Evolutionary conservation across 176 grass and related monocot species (phyloP).

Genomic region (Bolboschoenus planiculmis): DNA sequence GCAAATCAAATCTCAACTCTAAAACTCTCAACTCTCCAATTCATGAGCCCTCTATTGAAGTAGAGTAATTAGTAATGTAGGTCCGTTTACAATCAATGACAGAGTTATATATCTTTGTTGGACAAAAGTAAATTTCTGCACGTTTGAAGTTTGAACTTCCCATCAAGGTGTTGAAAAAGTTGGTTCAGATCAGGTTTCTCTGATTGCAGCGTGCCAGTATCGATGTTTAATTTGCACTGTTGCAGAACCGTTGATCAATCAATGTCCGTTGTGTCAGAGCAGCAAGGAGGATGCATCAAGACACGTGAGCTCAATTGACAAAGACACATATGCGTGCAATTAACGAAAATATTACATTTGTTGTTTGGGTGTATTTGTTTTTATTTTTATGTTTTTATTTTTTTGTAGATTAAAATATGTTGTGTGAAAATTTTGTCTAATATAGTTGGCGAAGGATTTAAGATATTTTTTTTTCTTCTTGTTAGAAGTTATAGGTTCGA

Average conservation of each 20-base stretch:
- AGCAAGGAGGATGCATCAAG: not conserved
- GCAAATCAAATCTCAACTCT: not conserved
- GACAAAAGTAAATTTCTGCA: not conserved
- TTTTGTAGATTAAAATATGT: too few relatives aligned
- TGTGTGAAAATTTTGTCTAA: too few relatives aligned
- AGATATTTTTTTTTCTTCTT: too few relatives aligned
- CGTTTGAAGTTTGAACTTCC: not conserved
- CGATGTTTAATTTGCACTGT: not conserved
- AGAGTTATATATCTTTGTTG: not conserved
- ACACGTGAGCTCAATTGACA: not conserved
- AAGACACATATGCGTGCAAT: not conserved
- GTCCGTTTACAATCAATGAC: not conserved
- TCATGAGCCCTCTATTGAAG: not conserved
- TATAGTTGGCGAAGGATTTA: too few relatives aligned
- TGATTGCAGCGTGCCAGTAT: too few relatives aligned
- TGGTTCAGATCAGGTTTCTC: not conserved
- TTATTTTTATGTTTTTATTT: too few relatives aligned
- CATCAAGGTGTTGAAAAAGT: not conserved
- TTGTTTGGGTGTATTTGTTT: too few relatives aligned
- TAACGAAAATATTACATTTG: too few relatives aligned
- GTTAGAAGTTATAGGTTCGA: too few relatives aligned
- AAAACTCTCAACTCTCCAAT: not conserved
- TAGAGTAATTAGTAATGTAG: slow-evolving; percentile 8
- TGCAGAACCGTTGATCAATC: not conserved
- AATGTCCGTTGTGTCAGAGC: not conserved